Base-by-base conservation (phyloP, 129 eudicot species). In the Chrysanthemum lavandulifolium region DNA sequence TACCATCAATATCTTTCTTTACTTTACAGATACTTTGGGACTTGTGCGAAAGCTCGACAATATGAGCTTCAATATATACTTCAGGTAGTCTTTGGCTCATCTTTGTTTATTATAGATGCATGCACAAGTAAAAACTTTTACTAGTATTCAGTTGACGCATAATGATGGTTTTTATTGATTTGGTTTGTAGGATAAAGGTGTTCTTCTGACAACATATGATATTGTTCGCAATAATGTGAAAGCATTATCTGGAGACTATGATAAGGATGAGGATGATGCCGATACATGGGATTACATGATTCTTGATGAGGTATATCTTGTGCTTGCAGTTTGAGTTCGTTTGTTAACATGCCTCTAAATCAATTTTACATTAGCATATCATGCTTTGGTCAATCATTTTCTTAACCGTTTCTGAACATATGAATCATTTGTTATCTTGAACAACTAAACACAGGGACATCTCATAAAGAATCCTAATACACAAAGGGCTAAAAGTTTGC, bases 401-500 rank as follows among this genome's bases (percentile, higher is more conserved):
- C 3, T 68, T 52, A 14, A 36, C 68, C 59, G n/a, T 2, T 61
- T 62, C 1, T 5, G 14, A 69, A 43, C 47, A 55, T 21, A 5
- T 36, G 14, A 68, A 56, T 21, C 40, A 68, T 47, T 15, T 63
- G 2, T 69, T 62, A 56, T 58, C n/a, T 54, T 75, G 68, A 69
- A 57, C 23, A 54, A 67, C 56, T 66, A 59, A 67, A 68, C 53
- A 48, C 71, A 94, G 99, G 99, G 99, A 10, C 99, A 94, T 80
- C 91, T 94, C 60, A 94, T 94, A 65, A 94, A 94, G 82, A 94
- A 94, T 85, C 97, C 99, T 25, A 90, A 88, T 77, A 95, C 99
- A 48, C 99, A 95, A 69, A 90, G 99, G 84, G 97, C 99, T 51
- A 88, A 95, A 85, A 90, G 99, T 76, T 88, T 95, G 86, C 88